Evolutionary conservation across 2,329 filamentous ascomycete genomes (phyloP).

Genomic region (Hymenoscyphus occultus): DNA sequence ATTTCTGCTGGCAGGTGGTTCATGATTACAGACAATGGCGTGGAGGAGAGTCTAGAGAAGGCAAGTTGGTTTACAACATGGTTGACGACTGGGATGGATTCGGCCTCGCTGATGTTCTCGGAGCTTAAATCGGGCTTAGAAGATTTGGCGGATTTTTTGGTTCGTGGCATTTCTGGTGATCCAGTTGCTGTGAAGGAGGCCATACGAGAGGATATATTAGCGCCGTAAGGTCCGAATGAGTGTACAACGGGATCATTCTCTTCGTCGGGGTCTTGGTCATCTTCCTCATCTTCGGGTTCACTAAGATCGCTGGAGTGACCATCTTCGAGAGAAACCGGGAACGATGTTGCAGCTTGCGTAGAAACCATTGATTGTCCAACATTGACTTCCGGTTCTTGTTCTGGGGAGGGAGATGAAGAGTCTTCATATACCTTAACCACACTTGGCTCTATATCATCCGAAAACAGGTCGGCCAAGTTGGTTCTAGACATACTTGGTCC

Average conservation of each 20-base stretch:
- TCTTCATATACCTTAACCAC: conserved; percentile 74
- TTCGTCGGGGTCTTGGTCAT: conserved; percentile 75
- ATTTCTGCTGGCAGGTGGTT: conserved; percentile 73
- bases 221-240: conserved; percentile 87
- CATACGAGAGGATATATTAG: conserved; percentile 78
- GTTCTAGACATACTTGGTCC: conserved; percentile 22
- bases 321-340: conserved; percentile 20
- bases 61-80: conserved; percentile 95
- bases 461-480: conserved; percentile 30
- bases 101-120: conserved; percentile 40
- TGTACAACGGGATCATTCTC: conserved; percentile 93
- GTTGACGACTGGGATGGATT: conserved; percentile 58
- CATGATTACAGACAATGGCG: conserved; percentile 84
- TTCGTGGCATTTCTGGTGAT: conserved; percentile 55
- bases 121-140: conserved; percentile 28
- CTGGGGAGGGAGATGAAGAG: conserved; percentile 53
- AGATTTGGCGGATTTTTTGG: conserved; percentile 26
- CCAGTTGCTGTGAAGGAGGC: conserved; percentile 67
- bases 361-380: conserved; percentile 27
- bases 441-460: conserved; percentile 45
- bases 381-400: conserved; percentile 23
- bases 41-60: conserved; percentile 88
- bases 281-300: conserved; percentile 45
- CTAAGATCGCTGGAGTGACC: conserved; percentile 52
- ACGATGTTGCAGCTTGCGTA: conserved; percentile 30